Base-by-base conservation (phyloP, 73 alveolate genomes). In the Diophrys appendiculata region DNA sequence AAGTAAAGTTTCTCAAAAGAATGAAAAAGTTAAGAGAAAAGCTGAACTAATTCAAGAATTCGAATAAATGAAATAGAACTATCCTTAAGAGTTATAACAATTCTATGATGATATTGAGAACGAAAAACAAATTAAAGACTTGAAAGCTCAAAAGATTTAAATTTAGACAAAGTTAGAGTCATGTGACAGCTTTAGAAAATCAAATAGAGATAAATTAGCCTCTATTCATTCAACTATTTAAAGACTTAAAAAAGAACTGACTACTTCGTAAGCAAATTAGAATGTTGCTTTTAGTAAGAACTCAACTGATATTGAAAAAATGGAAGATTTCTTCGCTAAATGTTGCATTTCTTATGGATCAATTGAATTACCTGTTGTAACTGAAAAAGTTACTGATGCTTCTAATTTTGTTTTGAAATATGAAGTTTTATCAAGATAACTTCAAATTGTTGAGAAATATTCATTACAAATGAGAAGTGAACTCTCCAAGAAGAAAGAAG, bases 81-180 rank as follows among this genome's bases (percentile, higher is more conserved):
- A 28, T 33, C 54, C 65, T 25, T 77, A 83, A 18, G 91, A 83
- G 56, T 69, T 52, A 33, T 72, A 75, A 32, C 71, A 76, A 22
- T 83, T 83, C 77, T 33, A 65, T 26, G 82, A 83, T 31, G 91
- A 83, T 30, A 68, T 28, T 52, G 82, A 75, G 13, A 81, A 83
- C 33, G 83, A 83, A 60, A 65, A 43, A 29, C 77, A 83, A 56
- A 65, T 83, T 13, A 56, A 68, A 54, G 33, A 76, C 29, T 52
- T 83, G 13, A 35, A 75, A 26, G 32, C 29, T 1, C 34, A 73
- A 8, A 69, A 34, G 72, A 3, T 52, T 52, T 52, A 22, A 52
- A 22, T 52, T 52, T 52, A 22, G 65, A 52, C 24, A 52, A 52
- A 22, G 65, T 22, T 52, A 52, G 65, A 13, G 22, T 52, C 22